phyloP scores from a whole-genome alignment of 208 protist genomes.

The Trypanosoma conorhini region DNA sequence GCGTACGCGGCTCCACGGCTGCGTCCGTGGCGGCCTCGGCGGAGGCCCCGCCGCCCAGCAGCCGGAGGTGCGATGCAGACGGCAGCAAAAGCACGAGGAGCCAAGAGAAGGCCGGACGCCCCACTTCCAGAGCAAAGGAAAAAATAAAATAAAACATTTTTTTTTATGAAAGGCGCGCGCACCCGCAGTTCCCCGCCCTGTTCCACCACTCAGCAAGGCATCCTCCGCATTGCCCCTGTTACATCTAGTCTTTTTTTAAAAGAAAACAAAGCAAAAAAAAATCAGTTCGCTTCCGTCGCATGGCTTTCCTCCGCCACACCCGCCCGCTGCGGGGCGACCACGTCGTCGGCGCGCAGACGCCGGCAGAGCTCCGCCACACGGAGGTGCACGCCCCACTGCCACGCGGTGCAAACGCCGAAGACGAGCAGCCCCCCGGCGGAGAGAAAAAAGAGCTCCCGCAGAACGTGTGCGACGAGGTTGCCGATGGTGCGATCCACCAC shows the following conservation, averaged over 20 bases:
- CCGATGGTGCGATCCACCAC: constrained; percentile 68
- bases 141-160: background rate
- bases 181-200: background rate
- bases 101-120: background rate
- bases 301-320: background rate
- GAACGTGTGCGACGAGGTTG: constrained; percentile 50
- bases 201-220: background rate
- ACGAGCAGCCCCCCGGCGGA: constrained; percentile 33
- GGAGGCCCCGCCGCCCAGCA: no score
- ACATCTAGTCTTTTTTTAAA: background rate
- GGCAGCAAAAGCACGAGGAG: background rate
- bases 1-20: no score
- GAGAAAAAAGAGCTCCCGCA: constrained; percentile 57
- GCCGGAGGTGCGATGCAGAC: background rate
- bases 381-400: constrained; percentile 25
- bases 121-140: background rate
- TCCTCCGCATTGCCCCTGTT: background rate
- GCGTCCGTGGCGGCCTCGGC: no score
- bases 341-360: background rate
- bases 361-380: background rate
- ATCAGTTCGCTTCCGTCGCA: background rate
- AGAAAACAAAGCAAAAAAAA: background rate
- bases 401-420: constrained; percentile 35
- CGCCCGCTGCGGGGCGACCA: background rate
- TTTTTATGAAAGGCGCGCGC: background rate